Percentiles rank a stretch among this genome's conserved stretches.
Evolutionary conservation across 2,329 filamentous ascomycete genomes (phyloP).

Genomic region (Sporothrix pallida): DNA sequence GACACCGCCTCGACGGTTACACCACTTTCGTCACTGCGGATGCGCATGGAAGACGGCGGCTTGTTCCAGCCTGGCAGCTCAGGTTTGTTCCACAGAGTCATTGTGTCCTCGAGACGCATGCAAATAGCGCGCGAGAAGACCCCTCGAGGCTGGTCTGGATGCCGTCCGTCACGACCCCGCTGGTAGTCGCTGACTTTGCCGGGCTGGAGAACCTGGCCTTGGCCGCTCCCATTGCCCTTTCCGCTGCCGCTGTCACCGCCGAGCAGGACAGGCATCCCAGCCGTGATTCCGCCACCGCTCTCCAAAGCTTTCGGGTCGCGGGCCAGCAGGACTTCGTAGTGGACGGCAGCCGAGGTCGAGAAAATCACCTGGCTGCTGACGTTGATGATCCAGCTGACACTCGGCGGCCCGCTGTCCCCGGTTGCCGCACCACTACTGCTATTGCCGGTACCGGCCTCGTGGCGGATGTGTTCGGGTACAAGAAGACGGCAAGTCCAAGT

Average conservation of each 20-base stretch:
- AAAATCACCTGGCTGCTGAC: slow-evolving; percentile 93
- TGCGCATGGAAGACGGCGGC: slow-evolving; percentile 34
- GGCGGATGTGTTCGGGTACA: slow-evolving; percentile 78
- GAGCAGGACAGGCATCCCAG: slow-evolving; percentile 50
- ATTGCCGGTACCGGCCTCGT: slow-evolving; percentile 63
- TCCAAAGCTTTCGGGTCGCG: slow-evolving; percentile 84
- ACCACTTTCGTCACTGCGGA: slow-evolving; percentile 1
- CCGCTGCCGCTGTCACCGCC: slow-evolving; percentile 42
- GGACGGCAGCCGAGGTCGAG: slow-evolving; percentile 83
- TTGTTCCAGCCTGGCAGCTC: slow-evolving; percentile 57
- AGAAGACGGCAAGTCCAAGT: slow-evolving; percentile 80
- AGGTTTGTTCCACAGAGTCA: slow-evolving; percentile 91
- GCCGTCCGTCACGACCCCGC: slow-evolving; percentile 64
- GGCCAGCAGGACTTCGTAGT: slow-evolving; percentile 84
- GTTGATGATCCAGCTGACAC: slow-evolving; percentile 86
- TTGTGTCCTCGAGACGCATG: slow-evolving; percentile 84
- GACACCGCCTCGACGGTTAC: slow-evolving; percentile 6
- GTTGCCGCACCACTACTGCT: slow-evolving; percentile 41
- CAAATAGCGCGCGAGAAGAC: slow-evolving; percentile 83
- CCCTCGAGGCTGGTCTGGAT: slow-evolving; percentile 70
- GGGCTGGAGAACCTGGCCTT: slow-evolving; percentile 58
- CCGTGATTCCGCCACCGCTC: slow-evolving; percentile 53
- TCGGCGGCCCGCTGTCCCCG: slow-evolving; percentile 47
- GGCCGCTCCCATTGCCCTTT: background rate
- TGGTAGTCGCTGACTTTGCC: slow-evolving; percentile 80